Evolutionary conservation across 768 basidiomycete genomes (phyloP).

Genomic region (Fistulinella prunicolor): DNA sequence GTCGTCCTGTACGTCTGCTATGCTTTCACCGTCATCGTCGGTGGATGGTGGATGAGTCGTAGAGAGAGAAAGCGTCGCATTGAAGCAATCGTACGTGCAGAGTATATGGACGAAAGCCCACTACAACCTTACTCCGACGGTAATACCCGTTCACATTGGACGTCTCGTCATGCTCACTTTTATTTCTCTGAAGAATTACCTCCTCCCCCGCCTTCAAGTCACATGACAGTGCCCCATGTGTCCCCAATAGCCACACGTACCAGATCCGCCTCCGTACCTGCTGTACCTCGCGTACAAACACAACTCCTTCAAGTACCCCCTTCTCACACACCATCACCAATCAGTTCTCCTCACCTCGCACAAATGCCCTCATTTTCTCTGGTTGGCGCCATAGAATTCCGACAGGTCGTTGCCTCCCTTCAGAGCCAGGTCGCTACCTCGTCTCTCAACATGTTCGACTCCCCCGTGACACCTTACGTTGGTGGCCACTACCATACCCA

Average conservation of each 20-base stretch:
- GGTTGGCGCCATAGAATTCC: slow-evolving; percentile 93
- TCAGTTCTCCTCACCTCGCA: slow-evolving; percentile 36
- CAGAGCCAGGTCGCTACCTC: slow-evolving; percentile 62
- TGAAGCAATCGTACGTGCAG: slow-evolving; percentile 55
- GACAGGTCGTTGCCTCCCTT: slow-evolving; percentile 83
- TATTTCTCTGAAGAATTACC: slow-evolving; percentile 11
- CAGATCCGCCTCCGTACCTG: slow-evolving; percentile 39
- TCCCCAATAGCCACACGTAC: slow-evolving; percentile 36
- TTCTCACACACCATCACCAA: slow-evolving; percentile 49
- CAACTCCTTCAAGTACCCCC: slow-evolving; percentile 42
- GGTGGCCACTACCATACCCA: slow-evolving; percentile 69
- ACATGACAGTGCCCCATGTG: slow-evolving; percentile 18
- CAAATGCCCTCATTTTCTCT: slow-evolving; percentile 86
- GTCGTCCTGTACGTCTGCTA: slow-evolving; percentile 75
- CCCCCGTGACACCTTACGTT: slow-evolving; percentile 64
- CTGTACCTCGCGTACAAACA: slow-evolving; percentile 38
- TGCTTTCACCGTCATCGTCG: slow-evolving; percentile 69
- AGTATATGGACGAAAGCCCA: slow-evolving; percentile 48
- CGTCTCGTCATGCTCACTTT: slow-evolving; percentile 4
- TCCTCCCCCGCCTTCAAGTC: background rate
- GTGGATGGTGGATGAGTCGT: slow-evolving; percentile 72
- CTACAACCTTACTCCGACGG: slow-evolving; percentile 61
- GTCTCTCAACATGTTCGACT: slow-evolving; percentile 63
- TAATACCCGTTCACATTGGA: slow-evolving; percentile 39
- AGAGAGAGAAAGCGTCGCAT: slow-evolving; percentile 43